These are phyloP conservation scores for Calonectria crousiana DNA, from an alignment of 2,329 filamentous ascomycete genomes.

Conservation along the genomic window DNA sequence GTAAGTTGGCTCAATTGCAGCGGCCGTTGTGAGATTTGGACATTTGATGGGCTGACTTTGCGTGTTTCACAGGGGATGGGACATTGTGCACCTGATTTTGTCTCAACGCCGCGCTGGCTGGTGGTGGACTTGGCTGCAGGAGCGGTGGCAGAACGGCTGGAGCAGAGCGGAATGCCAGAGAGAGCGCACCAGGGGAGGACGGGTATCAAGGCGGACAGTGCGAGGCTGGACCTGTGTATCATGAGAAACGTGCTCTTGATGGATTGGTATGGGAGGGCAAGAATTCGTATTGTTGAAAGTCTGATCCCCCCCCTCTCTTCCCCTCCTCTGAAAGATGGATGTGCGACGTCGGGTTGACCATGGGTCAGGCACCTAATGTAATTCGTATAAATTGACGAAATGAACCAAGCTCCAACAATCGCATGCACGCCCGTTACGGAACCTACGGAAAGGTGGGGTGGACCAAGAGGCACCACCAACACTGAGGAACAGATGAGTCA, in stretches of 20 bases:
- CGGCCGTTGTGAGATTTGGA: neutral
- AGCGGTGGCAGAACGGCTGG: constrained; percentile 36
- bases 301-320: neutral
- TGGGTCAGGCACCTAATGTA: constrained; percentile 20
- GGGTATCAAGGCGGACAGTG: constrained; percentile 20
- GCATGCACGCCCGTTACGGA: neutral
- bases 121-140: constrained; percentile 37
- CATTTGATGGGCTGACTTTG: constrained; percentile 23
- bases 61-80: constrained; percentile 34
- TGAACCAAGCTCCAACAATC: neutral
- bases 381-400: constrained; percentile 19
- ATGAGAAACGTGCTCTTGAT: constrained; percentile 27
- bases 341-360: neutral
- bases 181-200: constrained; percentile 12
- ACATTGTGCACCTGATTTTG: constrained; percentile 38
- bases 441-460: neutral
- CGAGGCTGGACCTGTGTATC: constrained; percentile 40
- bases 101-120: constrained; percentile 34
- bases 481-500: neutral
- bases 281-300: neutral
- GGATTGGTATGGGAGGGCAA: neutral
- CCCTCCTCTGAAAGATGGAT: neutral
- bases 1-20: constrained; percentile 37
- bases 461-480: neutral
- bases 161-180: constrained; percentile 15